Evolutionary conservation across 1,284 basidiomycete genomes (phyloP), one percentile per base, ranked within the genome.

Genomic region (Naganishia liquefaciens): DNA sequence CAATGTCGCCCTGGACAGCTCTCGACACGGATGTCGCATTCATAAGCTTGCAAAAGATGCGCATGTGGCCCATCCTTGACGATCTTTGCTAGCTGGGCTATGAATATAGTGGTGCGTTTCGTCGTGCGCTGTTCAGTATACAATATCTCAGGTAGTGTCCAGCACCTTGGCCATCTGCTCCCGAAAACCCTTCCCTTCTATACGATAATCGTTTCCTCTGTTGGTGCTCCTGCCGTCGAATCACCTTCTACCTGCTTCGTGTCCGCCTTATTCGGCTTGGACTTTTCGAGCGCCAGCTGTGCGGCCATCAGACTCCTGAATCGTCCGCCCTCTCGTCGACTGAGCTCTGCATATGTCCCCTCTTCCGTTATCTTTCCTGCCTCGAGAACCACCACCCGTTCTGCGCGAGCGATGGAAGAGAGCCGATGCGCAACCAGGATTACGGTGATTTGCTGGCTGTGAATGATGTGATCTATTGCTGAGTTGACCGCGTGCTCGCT

Each of bases 361-460:
- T 87, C 84, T 79, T 97, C 93, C 1, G 87, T 85, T 43, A 96
- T 88, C 63, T 82, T 82, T 3, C 93, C 93, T 68, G 89, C 86
- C 80, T 95, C 92, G 30, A 96, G 82, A 19, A 94, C 91, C 9
- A 91, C 88, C 54, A 94, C 90, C 37, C 88, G 82, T 73, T 93
- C 90, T 1, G 89, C 91, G 64, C 88, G 82, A 21, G 88, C 91
- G 68, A 92, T 92, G 11, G 89, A 92, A 23, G 87, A 90, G 54
- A 92, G 75, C 63, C 93, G 83, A 77, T 95, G 93, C 0, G 93
- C 93, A 27, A 93, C 91, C 63, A 95, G 87, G 46, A 96, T 80
- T 67, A 92, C 93, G 1, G 91, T 94, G 53, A 92, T 91, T 69
- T 88, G 85, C 58, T 87, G 81, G 25, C 85, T 83, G 62, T 84